A percentile compares a stretch with the other conserved stretches of the same genome.
These are phyloP conservation scores for Cryptococcus sp. DNA, from an alignment of 1,284 basidiomycete genomes.

Conservation along the genomic window DNA sequence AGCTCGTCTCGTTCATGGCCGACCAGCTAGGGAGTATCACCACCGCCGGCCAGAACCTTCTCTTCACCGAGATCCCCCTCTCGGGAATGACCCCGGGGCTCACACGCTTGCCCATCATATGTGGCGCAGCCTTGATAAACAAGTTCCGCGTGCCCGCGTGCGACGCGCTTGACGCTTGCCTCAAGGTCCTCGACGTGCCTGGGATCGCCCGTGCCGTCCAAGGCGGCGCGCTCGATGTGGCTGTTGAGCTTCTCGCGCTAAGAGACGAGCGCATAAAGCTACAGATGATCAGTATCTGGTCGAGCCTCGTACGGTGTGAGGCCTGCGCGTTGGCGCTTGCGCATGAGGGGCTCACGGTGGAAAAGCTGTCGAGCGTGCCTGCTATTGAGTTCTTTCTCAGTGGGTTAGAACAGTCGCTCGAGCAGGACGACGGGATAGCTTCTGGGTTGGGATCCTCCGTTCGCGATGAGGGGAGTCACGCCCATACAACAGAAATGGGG, in stretches of 20 bases:
- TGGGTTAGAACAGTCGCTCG: constrained; percentile 22
- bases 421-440: neutral
- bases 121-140: constrained; percentile 22
- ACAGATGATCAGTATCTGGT: constrained; percentile 34
- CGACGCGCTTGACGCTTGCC: constrained; percentile 27
- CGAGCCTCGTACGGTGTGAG: constrained; percentile 29
- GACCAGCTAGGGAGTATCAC: constrained; percentile 38
- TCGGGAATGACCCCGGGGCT: constrained; percentile 16
- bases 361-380: constrained; percentile 13
- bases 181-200: constrained; percentile 20
- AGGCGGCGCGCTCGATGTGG: constrained; percentile 34
- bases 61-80: constrained; percentile 4
- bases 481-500: neutral
- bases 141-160: constrained; percentile 24
- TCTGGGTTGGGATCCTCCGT: neutral
- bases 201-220: constrained; percentile 28
- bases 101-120: constrained; percentile 35
- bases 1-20: constrained; percentile 39
- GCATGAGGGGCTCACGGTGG: constrained; percentile 12
- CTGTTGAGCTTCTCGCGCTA: constrained; percentile 21
- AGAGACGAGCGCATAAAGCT: constrained; percentile 17
- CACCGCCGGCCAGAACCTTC: constrained; percentile 11
- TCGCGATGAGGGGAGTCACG: neutral
- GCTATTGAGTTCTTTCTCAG: constrained; percentile 30
- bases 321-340: constrained; percentile 17